A percentile compares a stretch with the other conserved stretches of the same genome.
Conservation (phyloP, 2,329 filamentous ascomycete species). For the Hypoxylon sp. region DNA sequence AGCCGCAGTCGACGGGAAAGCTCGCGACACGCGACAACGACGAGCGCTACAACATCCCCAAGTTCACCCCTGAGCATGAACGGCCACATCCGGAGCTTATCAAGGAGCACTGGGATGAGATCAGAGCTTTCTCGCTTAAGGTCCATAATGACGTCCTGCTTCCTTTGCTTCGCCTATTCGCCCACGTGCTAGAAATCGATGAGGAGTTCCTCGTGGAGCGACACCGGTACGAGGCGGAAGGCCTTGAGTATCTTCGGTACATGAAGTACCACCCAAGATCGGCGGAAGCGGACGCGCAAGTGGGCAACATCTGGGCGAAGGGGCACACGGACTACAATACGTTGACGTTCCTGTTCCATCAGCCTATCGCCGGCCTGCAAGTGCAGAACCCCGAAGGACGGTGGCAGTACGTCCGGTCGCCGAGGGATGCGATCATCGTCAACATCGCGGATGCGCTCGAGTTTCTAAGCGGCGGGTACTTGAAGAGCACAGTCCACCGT, state of each 20-base stretch:
- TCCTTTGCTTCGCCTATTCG: constrained; percentile 22
- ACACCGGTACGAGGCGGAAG: constrained; percentile 40
- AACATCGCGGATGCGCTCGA: constrained; percentile 58
- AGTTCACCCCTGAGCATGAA: constrained; percentile 39
- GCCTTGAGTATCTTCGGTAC: constrained; percentile 41
- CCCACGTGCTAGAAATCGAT: constrained; percentile 38
- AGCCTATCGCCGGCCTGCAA: constrained; percentile 62
- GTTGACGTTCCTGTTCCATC: constrained; percentile 62
- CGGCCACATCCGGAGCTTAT: constrained; percentile 39
- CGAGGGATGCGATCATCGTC: constrained; percentile 53
- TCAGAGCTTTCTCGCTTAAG: constrained; percentile 36
- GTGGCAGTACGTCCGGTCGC: constrained; percentile 43
- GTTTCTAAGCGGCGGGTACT: constrained; percentile 48
- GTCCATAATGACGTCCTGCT: constrained; percentile 34
- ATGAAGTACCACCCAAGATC: constrained; percentile 41
- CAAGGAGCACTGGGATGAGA: constrained; percentile 38
- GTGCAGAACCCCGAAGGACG: constrained; percentile 53
- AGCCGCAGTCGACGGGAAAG: constrained; percentile 36
- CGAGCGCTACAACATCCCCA: constrained; percentile 40
- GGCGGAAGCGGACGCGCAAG: constrained; percentile 29
- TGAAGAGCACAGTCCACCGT: constrained; percentile 41
- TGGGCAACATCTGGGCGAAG: constrained; percentile 37
- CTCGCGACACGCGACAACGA: constrained; percentile 37
- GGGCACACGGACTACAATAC: constrained; percentile 43
- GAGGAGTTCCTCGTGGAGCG: constrained; percentile 37